phyloP scores from a whole-genome alignment of 352 stramenopile genomes.

The Sclerospora graminicola region DNA sequence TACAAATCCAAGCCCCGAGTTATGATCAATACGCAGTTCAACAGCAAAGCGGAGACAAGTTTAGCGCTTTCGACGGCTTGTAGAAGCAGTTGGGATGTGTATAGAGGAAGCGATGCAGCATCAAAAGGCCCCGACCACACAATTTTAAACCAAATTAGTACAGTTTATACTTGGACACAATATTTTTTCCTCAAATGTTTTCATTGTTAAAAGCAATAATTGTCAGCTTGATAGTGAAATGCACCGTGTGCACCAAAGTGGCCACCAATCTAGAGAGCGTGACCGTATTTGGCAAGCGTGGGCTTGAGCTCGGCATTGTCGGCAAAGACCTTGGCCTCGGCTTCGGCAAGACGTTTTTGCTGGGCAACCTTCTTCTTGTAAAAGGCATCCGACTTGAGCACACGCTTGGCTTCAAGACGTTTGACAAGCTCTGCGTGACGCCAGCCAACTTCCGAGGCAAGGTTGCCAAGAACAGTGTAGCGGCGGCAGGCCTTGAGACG shows the following conservation, averaged over 20 bases:
- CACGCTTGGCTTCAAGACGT: slow-evolving; percentile 89
- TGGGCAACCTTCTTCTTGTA: slow-evolving; percentile 95
- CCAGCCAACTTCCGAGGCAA: slow-evolving; percentile 95
- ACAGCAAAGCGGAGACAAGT: slow-evolving; percentile 48
- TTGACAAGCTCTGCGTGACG: slow-evolving; percentile 93
- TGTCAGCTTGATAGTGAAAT: slow-evolving; percentile 16
- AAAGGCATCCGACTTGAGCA: slow-evolving; percentile 93
- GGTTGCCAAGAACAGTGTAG: slow-evolving; percentile 93
- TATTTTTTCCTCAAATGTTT: slow-evolving; percentile 26
- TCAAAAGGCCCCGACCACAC: no score
- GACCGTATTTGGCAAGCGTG: slow-evolving; percentile 69
- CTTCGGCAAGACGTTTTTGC: slow-evolving; percentile 82
- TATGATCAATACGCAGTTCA: slow-evolving; percentile 47
- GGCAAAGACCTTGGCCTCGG: slow-evolving; percentile 85
- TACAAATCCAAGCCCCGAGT: slow-evolving; percentile 57
- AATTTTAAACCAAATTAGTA: no score
- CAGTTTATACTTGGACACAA: no score
- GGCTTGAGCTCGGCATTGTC: slow-evolving; percentile 82
- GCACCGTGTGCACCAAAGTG: slow-evolving; percentile 14
- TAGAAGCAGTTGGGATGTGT: no score
- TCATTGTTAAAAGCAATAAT: slow-evolving; percentile 26
- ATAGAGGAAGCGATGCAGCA: no score
- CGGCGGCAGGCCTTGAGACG: slow-evolving; percentile 91
- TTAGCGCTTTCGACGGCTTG: slow-evolving; percentile 73
- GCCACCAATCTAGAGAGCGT: slow-evolving; percentile 50